Conservation (phyloP, 1,284 basidiomycete genomes). For the Thecaphora thlaspeos region DNA sequence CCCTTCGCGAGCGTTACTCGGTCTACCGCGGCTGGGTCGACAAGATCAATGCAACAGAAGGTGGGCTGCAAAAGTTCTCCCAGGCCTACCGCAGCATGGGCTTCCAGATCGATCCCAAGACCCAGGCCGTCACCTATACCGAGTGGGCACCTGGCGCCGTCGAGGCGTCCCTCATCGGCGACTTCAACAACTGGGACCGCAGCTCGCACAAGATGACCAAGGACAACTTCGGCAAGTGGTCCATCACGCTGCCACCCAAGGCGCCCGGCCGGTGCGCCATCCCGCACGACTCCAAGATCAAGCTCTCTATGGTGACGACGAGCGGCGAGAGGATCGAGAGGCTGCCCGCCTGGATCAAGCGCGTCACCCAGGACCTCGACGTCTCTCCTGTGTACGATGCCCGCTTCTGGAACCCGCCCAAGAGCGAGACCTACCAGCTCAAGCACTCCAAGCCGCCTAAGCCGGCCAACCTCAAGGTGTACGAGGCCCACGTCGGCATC, state of each 20-base stretch:
- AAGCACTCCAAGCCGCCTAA: constrained; percentile 73
- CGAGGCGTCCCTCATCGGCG: constrained; percentile 83
- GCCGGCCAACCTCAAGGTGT: constrained; percentile 75
- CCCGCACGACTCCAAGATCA: constrained; percentile 89
- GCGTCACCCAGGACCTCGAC: constrained; percentile 87
- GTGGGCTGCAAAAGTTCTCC: constrained; percentile 81
- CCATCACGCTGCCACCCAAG: constrained; percentile 74
- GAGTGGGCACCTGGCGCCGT: constrained; percentile 93
- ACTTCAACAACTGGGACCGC: constrained; percentile 92
- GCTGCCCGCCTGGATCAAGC: constrained; percentile 86
- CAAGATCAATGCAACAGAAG: constrained; percentile 40
- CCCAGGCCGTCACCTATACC: constrained; percentile 76
- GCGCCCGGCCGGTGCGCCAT: constrained; percentile 68
- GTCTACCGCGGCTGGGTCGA: constrained; percentile 39
- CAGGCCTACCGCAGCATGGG: constrained; percentile 84
- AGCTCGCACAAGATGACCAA: constrained; percentile 76
- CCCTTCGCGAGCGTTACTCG: constrained; percentile 40
- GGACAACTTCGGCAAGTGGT: constrained; percentile 89
- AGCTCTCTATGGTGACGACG: constrained; percentile 67
- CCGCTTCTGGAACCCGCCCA: constrained; percentile 95
- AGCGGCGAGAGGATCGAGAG: constrained; percentile 81
- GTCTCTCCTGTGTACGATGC: constrained; percentile 92
- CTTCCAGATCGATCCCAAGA: constrained; percentile 68
- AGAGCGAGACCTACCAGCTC: constrained; percentile 72
- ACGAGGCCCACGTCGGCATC: constrained; percentile 98